Conservation (phyloP, 176 grass and related monocot species). For the Aegilops speltoides region DNA sequence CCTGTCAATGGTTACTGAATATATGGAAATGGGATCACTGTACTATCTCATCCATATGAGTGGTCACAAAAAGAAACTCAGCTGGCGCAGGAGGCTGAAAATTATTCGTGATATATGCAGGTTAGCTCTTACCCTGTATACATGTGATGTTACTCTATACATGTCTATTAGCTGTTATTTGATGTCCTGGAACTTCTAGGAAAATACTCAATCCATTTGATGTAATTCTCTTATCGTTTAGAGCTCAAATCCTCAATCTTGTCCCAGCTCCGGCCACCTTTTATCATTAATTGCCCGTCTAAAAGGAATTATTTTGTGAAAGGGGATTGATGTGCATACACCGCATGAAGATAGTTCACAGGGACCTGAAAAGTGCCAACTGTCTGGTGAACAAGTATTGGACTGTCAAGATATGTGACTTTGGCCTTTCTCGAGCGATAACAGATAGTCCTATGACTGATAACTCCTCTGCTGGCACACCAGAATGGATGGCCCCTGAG, state of each 20-base stretch:
- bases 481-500: slow-evolving; percentile 99
- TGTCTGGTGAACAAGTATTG: slow-evolving; percentile 98
- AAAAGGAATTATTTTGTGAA: slow-evolving; percentile 35
- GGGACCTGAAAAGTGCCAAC: slow-evolving; percentile 98
- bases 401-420: slow-evolving; percentile 97
- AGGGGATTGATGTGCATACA: slow-evolving; percentile 99
- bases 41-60: slow-evolving; percentile 99
- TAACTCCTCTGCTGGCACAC: slow-evolving; percentile 93
- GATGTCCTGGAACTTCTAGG: not conserved
- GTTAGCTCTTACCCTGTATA: slow-evolving; percentile 38
- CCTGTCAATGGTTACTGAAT: slow-evolving; percentile 99
- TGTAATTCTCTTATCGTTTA: slow-evolving; percentile 6
- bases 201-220: not conserved
- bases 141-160: slow-evolving; percentile 1
- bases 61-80: slow-evolving; percentile 96
- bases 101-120: slow-evolving; percentile 99
- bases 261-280: not conserved
- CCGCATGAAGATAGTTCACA: slow-evolving; percentile 96
- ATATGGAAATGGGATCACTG: slow-evolving; percentile 99
- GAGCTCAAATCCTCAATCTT: not conserved
- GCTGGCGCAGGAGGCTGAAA: slow-evolving; percentile 98
- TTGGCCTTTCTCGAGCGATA: slow-evolving; percentile 86
- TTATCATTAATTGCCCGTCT: slow-evolving; percentile 29
- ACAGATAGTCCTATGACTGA: slow-evolving; percentile 71
- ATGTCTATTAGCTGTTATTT: slow-evolving; percentile 18